These are phyloP conservation scores for Lyophyllum shimeji DNA, from an alignment of 768 basidiomycete genomes.

Conservation along the genomic window DNA sequence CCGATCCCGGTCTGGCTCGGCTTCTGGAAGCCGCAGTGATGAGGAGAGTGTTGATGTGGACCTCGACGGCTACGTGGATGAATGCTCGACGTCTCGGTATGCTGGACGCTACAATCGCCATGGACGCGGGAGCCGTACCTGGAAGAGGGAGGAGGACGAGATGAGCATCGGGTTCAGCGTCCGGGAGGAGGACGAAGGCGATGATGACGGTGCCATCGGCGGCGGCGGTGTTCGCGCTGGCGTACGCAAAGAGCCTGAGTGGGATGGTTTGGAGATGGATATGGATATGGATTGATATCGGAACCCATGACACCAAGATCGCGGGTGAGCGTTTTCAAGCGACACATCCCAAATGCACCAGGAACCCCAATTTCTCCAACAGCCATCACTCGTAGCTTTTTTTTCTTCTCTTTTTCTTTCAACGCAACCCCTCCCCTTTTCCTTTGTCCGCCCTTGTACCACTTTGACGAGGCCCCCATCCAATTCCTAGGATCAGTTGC, in stretches of 20 bases:
- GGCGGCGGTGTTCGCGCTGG: constrained; percentile 12
- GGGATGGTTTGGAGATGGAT: constrained; percentile 73
- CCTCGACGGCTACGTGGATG: constrained; percentile 17
- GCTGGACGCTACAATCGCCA: constrained; percentile 18
- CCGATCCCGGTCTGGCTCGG: constrained; percentile 30
- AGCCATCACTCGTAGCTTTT: constrained; percentile 13
- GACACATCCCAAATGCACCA: not conserved
- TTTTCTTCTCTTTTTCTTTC: not conserved
- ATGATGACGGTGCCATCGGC: constrained; percentile 22
- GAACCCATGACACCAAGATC: not conserved
- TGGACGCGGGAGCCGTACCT: constrained; percentile 24
- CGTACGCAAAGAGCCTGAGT: constrained; percentile 31
- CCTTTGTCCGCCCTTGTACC: not conserved
- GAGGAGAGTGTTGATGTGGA: constrained; percentile 29
- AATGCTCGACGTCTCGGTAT: constrained; percentile 16
- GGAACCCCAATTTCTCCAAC: not conserved
- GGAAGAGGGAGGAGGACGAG: constrained; percentile 47
- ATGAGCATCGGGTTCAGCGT: constrained; percentile 37
- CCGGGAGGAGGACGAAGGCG: constrained; percentile 48
- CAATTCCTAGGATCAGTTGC: constrained; percentile 6
- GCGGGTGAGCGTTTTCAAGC: not conserved
- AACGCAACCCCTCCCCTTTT: not conserved
- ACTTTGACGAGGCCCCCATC: not conserved
- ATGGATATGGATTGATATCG: constrained; percentile 61
- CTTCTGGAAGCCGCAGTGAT: constrained; percentile 31